phyloP scores from a whole-genome alignment of 2,329 filamentous ascomycete species.

The Gnomoniopsis sp. region DNA sequence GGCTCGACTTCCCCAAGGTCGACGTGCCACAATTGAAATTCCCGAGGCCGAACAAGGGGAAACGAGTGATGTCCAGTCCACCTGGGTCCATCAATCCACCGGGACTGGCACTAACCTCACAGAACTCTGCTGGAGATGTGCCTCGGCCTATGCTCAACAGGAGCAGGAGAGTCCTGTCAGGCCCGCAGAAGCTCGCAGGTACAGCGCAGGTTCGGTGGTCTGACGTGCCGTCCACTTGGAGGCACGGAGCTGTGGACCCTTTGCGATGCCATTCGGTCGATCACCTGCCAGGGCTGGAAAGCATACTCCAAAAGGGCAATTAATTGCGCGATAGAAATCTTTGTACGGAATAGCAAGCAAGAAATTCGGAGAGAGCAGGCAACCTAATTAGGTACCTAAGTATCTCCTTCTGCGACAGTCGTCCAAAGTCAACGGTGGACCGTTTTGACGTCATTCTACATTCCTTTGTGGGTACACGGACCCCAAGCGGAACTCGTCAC shows the following conservation, averaged over 20 bases:
- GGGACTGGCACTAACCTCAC: background rate
- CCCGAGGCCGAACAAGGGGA: background rate
- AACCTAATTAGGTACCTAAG: too few species aligned
- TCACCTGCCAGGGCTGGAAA: background rate
- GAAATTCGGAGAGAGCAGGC: too few species aligned
- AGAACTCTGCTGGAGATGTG: too few species aligned
- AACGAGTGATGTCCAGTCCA: background rate
- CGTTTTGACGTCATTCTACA: too few species aligned
- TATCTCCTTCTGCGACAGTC: too few species aligned
- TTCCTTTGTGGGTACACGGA: too few species aligned
- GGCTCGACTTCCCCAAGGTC: background rate
- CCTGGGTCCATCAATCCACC: background rate
- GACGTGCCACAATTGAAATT: background rate
- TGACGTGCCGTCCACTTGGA: conserved; percentile 1
- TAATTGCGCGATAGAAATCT: background rate
- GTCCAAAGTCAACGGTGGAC: too few species aligned
- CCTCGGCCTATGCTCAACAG: background rate
- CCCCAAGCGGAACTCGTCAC: too few species aligned
- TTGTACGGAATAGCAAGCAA: background rate
- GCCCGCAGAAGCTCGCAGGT: background rate
- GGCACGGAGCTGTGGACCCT: conserved; percentile 1
- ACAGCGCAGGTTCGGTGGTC: background rate
- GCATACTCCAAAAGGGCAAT: background rate
- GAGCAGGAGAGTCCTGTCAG: background rate
- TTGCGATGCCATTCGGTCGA: conserved; percentile 4